Percentiles rank a stretch among this genome's conserved stretches.
Evolutionary conservation across 2,329 filamentous ascomycete species (phyloP).

Genomic region (Apiospora saccharicola): DNA sequence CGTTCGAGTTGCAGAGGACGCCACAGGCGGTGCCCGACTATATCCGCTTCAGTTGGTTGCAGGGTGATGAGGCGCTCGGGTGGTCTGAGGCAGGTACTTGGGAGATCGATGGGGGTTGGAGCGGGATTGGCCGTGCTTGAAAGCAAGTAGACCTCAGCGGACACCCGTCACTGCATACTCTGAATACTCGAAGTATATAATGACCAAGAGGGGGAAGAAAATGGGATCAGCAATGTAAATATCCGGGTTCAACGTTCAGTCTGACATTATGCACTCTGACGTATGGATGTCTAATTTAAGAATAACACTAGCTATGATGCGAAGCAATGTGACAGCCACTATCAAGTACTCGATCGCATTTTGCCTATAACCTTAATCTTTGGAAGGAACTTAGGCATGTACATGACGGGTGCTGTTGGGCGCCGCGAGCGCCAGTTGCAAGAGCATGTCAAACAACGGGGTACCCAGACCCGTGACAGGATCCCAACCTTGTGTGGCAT

Average conservation of each 20-base stretch:
- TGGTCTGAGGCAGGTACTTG: constrained; percentile 30
- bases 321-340: background rate
- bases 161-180: background rate
- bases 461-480: constrained; percentile 54
- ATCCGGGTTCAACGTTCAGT: background rate
- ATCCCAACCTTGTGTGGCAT: constrained; percentile 53
- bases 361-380: background rate
- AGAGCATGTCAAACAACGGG: background rate
- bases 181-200: background rate
- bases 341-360: too few relatives aligned
- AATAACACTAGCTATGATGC: background rate
- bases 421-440: background rate
- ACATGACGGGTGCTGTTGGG: background rate
- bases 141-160: background rate
- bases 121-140: constrained; percentile 16
- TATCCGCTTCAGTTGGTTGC: constrained; percentile 31
- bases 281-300: background rate
- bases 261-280: background rate
- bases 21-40: constrained; percentile 34
- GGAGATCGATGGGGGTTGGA: constrained; percentile 30
- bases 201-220: background rate
- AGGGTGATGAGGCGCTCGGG: constrained; percentile 25
- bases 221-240: background rate
- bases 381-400: background rate
- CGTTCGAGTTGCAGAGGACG: constrained; percentile 29